Evolutionary conservation across 2,329 filamentous ascomycete species (phyloP), one percentile per base, ranked within the genome.

Genomic region (Aspergillus clavatus): DNA sequence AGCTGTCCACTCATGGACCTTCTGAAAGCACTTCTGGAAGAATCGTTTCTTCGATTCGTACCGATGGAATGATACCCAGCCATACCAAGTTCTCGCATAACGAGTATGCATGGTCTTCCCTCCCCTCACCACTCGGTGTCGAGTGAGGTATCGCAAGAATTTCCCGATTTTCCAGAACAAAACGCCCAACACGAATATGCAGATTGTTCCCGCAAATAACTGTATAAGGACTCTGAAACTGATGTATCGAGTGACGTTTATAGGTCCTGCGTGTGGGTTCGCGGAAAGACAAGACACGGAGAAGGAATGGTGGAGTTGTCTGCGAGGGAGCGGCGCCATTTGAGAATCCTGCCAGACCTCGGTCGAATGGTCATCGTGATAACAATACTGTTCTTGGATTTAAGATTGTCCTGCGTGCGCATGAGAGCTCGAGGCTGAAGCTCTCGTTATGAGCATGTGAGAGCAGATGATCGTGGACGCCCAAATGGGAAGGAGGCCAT

Each of bases 41-140:
- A 52, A 28, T 6, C 47, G 23, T 43, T 63, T 67, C 23, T 60
- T 59, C 6, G 52, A 47, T 33, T 68, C 53, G 21, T 68, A 61
- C 5, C 50, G 57, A n/a, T 63, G 47, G 10, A 59, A 41, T 2
- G 62, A 53, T 11, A 70, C 56, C 69, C 69, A 72, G 26, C 68
- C 69, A 46, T 71, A 69, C 68, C 69, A 72, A 10, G 68, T 69
- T 33, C 61, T 67, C 19, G 61, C 61, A 47, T 69, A 70, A 11
- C 66, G 65, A 48, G 56, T 53, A 12, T 54, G 55, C 7, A 58
- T 51, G 3, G 50, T 40, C 47, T 65, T 69, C 19, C 63, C 64
- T 42, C 48, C 52, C 36, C 51, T 42, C 16, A 69, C 40, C 23
- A 72, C 60, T 48, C 56, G 65, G 29, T 59, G 46, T 42, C 56